Percentiles rank a stretch among this genome's conserved stretches.
Evolutionary conservation across 305 asterid genomes (phyloP).

Genomic region (Fraxinus paxiana): DNA sequence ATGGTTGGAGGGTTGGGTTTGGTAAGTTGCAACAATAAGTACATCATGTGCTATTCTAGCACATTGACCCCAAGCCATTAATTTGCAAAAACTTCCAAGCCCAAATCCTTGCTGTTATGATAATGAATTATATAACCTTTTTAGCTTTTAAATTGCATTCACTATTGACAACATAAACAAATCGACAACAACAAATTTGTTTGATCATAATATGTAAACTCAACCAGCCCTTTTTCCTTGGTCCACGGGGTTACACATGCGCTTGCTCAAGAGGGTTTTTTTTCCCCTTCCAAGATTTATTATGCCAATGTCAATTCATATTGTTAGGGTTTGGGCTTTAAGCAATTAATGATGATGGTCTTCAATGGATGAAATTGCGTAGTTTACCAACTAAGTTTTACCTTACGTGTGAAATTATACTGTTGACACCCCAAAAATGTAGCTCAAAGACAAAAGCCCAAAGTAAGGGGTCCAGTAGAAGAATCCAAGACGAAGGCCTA

Average conservation of each 20-base stretch:
- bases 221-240: neutral
- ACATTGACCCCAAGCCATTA: neutral
- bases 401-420: no score
- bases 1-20: neutral
- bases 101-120: neutral
- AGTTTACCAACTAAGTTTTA: no score
- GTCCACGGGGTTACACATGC: conserved; percentile 10
- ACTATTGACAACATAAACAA: neutral
- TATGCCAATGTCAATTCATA: neutral
- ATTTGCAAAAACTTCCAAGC: neutral
- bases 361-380: neutral
- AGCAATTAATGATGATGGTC: neutral
- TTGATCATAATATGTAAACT: neutral
- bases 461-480: no score
- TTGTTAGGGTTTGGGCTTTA: neutral
- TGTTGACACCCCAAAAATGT: no score
- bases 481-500: no score
- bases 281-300: neutral
- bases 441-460: no score
- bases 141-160: neutral
- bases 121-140: neutral
- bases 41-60: neutral
- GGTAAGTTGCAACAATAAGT: neutral
- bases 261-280: neutral
- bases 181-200: neutral